phyloP scores from a whole-genome alignment of 1,284 basidiomycete species.

The Microbotryum saponariae region DNA sequence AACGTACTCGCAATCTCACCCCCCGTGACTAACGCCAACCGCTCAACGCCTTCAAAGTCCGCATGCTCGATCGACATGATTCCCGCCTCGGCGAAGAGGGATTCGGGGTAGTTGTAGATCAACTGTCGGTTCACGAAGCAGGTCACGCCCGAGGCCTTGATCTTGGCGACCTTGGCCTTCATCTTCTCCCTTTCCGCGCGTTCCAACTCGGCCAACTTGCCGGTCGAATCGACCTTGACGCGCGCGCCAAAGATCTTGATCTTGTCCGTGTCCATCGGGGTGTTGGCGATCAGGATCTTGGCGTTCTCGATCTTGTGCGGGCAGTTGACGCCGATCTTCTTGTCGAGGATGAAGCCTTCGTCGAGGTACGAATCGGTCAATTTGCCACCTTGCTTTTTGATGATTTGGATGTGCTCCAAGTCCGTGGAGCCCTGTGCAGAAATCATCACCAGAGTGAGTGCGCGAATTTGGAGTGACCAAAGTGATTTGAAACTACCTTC shows the following conservation, averaged over 20 bases:
- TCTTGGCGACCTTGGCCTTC: slow-evolving; percentile 94
- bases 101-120: slow-evolving; percentile 99
- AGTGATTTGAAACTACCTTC: slow-evolving; percentile 49
- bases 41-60: slow-evolving; percentile 97
- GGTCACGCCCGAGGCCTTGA: slow-evolving; percentile 91
- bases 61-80: slow-evolving; percentile 98
- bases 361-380: slow-evolving; percentile 97
- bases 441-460: background rate
- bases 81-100: slow-evolving; percentile 82
- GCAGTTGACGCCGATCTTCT: slow-evolving; percentile 88
- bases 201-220: slow-evolving; percentile 95
- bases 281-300: slow-evolving; percentile 96
- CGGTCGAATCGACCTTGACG: slow-evolving; percentile 89
- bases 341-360: slow-evolving; percentile 98
- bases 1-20: slow-evolving; percentile 97
- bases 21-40: slow-evolving; percentile 89
- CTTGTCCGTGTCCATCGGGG: slow-evolving; percentile 99
- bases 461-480: background rate
- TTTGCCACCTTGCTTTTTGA: slow-evolving; percentile 98
- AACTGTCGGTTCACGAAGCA: slow-evolving; percentile 98
- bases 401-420: slow-evolving; percentile 98
- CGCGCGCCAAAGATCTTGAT: slow-evolving; percentile 98
- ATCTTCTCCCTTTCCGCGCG: slow-evolving; percentile 97
- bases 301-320: slow-evolving; percentile 91
- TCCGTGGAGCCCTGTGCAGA: slow-evolving; percentile 73